Base-by-base conservation (phyloP, 148 eudicot genomes). In the Camellia sinensis region DNA sequence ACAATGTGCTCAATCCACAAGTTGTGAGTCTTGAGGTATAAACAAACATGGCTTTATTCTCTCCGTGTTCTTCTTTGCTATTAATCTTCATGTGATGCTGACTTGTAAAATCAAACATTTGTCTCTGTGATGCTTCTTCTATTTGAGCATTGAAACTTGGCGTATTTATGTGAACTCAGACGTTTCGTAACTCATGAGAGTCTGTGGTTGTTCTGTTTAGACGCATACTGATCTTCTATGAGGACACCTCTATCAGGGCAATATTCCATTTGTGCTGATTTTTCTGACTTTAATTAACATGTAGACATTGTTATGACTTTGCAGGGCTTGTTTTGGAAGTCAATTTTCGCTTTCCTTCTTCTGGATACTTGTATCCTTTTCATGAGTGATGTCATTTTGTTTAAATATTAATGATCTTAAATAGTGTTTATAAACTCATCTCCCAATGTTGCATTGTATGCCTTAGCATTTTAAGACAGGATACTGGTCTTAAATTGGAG, bases 321-420 rank as follows among this genome's bases (percentile, higher is more conserved):
- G 66, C 88, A 89, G 89, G 81, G 82, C 70, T 82, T 92, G 67
- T 87, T 93, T 85, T 86, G 92, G 86, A 93, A 85, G 80, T 78
- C 83, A 50, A 79, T 77, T 19, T 56, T 87, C 43, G 83, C 84
- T 1, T 93, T 84, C 79, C 83, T 90, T 54, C 45, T 89, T 52
- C 82, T 95, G 67, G 98, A 95, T 86, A 87, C 89, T 60, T 93
- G 89, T 88, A 88, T 84, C 91, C 89, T 10, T 73, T 80, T 69
- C 13, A 5, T 43, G 19, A 81, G 81, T 29, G 66, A 57, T 82
- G 43, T 72, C 81, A 0, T 37, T 1, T 48, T 22, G 15, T 57
- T 29, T 5, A 57, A 46, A 8, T 1, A 19, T 12, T 75, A 48
- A 6, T 56, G 18, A n/a, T 10, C 6, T 76, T 50, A 43, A 62